These are phyloP conservation scores for Anisodus acutangulus DNA, from an alignment of 257 asterid species.

Conservation along the genomic window DNA sequence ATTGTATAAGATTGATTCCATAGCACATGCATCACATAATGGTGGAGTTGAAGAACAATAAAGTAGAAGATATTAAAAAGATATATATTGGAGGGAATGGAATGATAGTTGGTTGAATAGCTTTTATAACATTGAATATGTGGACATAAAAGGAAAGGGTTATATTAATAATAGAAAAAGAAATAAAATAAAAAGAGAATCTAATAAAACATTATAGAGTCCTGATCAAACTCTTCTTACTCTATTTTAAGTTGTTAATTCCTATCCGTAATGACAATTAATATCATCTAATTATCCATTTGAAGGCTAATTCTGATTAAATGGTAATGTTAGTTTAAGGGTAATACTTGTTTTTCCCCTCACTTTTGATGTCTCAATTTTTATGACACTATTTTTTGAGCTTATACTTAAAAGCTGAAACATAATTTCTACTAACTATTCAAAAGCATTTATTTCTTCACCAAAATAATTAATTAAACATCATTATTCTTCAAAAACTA, in stretches of 20 bases:
- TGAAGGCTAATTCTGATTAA: neutral
- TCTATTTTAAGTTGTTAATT: neutral
- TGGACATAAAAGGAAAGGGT: neutral
- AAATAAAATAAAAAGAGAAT: neutral
- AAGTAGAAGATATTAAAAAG: neutral
- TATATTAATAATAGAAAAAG: neutral
- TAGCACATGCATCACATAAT: neutral
- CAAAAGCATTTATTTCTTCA: too few relatives aligned
- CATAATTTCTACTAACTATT: too few relatives aligned
- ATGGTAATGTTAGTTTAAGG: neutral
- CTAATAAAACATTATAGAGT: neutral
- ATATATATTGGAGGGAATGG: neutral
- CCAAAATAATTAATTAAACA: too few relatives aligned
- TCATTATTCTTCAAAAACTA: neutral
- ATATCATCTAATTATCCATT: neutral
- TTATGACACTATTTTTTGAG: neutral
- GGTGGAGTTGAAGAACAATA: neutral
- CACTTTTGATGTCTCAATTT: neutral
- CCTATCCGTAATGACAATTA: neutral
- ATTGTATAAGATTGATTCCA: neutral
- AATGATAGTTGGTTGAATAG: conserved; percentile 6
- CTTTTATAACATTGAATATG: neutral
- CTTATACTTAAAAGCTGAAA: too few relatives aligned
- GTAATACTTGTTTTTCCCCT: too few relatives aligned
- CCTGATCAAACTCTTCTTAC: conserved; percentile 1